A percentile compares a stretch with the other conserved stretches of the same genome.
These are phyloP conservation scores for Lumnitzera littorea DNA, from an alignment of 345 rosid genomes.

Conservation along the genomic window DNA sequence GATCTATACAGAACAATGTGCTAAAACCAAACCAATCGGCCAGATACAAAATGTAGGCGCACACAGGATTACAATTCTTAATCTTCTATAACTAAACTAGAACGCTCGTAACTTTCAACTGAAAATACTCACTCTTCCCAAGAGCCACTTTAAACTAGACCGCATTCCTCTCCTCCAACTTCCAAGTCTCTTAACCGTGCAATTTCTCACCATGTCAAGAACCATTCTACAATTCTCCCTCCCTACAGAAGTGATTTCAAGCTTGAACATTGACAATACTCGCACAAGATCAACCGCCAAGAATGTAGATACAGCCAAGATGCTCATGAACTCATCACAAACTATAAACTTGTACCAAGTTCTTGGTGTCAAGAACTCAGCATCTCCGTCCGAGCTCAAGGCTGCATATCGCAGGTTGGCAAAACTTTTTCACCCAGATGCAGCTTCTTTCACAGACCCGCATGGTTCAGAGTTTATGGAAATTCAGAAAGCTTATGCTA, in stretches of 20 bases:
- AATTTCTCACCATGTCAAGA: too few species aligned
- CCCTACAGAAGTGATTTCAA: too few species aligned
- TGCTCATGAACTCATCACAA: neutral
- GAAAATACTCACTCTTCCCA: neutral
- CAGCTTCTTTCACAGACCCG: neutral
- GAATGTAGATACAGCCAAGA: neutral
- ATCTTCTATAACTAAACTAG: neutral
- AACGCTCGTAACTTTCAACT: neutral
- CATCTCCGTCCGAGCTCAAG: constrained; percentile 16
- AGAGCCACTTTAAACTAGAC: too few species aligned
- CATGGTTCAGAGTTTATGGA: constrained; percentile 4
- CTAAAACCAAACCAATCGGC: constrained; percentile 2
- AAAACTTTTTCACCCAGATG: constrained; percentile 15
- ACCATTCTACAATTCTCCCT: too few species aligned
- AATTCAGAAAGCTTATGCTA: constrained; percentile 21
- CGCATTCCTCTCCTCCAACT: too few species aligned
- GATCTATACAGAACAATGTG: too few species aligned
- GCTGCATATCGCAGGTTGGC: constrained; percentile 18
- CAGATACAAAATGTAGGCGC: constrained; percentile 1
- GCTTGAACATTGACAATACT: too few species aligned
- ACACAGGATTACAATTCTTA: neutral
- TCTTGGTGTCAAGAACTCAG: constrained; percentile 2
- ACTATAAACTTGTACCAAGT: constrained; percentile 8
- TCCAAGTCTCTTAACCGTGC: too few species aligned
- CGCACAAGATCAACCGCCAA: neutral